Evolutionary conservation across 2,329 filamentous ascomycete genomes (phyloP), one percentile per base, ranked within the genome.

Genomic region (Harringtonia aguacate): DNA sequence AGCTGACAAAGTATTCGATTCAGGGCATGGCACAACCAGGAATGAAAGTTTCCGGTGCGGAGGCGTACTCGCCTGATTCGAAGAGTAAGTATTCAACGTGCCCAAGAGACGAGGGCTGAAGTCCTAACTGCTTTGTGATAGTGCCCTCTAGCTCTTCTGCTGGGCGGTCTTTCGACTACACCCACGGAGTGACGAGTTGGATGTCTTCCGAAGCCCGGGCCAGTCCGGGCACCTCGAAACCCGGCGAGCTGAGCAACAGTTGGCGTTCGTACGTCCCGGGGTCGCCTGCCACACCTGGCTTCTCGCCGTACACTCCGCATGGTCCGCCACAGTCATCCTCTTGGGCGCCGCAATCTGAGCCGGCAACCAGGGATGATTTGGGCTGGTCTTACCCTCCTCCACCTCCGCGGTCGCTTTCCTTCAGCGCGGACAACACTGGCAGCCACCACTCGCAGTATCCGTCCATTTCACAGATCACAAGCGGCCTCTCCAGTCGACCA

Each of bases 201-300:
- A 58, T 69, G 52, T 50, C 66, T 27, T 50, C 65, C n/a, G 67
- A 72, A 4, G 53, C 62, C 24, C 24, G 24, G 24, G 6, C 24
- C 15, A 62, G 58, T 33, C 58, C 64, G 13, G 60, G 55, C 47
- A 54, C 63, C n/a, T 61, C 67, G 13, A 71, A 69, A 46, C 55
- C 65, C 9, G 59, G 59, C 33, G 68, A 70, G 22, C 50, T 69
- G 47, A 65, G 60, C 46, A 50, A 62, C 10, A 60, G 63, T 13
- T 79, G 74, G 75, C 61, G 67, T 47, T 56, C 64, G 8, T 75
- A 70, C 51, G 56, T 69, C 10, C 62, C 69, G 35, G 72, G 73
- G 34, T 68, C 73, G 8, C 66, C 72, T 10, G 61, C 75, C 29
- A 68, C 68, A 4, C 62, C 70, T 0, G 68, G 67, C 3, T 72